phyloP scores from a whole-genome alignment of 148 eudicot species.

The Salicornia ramosissima region DNA sequence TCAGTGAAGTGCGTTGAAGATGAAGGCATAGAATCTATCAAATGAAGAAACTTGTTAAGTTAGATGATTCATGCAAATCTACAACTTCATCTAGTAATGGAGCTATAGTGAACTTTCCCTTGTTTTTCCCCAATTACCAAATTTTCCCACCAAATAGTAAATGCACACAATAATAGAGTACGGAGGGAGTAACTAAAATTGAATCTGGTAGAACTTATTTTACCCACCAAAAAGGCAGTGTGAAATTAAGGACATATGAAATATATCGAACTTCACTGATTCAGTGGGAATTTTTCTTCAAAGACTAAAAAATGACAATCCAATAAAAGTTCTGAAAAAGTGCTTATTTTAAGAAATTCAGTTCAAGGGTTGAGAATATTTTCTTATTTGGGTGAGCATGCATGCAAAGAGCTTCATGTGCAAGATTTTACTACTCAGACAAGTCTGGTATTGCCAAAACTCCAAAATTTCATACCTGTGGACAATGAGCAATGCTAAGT shows the following conservation, averaged over 20 bases:
- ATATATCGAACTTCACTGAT: neutral
- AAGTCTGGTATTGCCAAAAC: neutral
- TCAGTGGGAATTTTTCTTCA: neutral
- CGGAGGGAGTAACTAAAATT: neutral
- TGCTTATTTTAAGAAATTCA: neutral
- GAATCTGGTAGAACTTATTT: neutral
- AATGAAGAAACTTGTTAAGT: neutral
- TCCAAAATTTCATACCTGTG: constrained; percentile 51
- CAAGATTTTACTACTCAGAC: neutral
- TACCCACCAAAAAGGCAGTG: neutral
- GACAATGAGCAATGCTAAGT: constrained; percentile 53
- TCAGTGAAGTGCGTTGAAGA: constrained; percentile 72
- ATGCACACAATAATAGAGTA: too few relatives aligned
- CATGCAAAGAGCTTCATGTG: neutral
- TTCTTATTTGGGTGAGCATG: neutral
- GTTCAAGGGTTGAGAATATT: neutral
- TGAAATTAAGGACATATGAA: neutral
- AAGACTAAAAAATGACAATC: neutral
- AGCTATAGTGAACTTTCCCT: neutral
- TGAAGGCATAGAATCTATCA: constrained; percentile 82
- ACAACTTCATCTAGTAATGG: neutral
- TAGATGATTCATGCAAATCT: neutral
- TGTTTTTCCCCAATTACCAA: neutral
- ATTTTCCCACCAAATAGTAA: neutral
- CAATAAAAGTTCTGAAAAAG: neutral